Conservation (phyloP, 2,329 filamentous ascomycete genomes). For the Penicillium hordei region DNA sequence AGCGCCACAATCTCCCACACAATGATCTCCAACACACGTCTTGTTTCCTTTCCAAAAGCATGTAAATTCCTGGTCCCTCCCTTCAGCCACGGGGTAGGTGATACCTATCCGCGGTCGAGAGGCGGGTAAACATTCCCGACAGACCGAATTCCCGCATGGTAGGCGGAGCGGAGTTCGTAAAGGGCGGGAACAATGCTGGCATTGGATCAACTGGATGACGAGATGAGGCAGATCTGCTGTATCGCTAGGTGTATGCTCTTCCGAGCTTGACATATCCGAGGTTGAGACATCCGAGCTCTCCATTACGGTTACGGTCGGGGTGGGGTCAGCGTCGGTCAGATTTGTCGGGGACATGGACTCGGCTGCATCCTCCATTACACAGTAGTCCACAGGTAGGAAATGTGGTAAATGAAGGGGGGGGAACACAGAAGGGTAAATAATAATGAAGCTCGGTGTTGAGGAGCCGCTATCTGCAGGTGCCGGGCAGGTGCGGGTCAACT, state of each 20-base stretch:
- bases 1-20: constrained; percentile 70
- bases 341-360: neutral
- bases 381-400: neutral
- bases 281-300: constrained; percentile 9
- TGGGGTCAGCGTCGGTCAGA: constrained; percentile 4
- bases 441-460: constrained; percentile 3
- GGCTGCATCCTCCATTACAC: constrained; percentile 18
- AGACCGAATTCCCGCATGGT: constrained; percentile 78
- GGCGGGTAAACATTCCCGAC: constrained; percentile 70
- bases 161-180: constrained; percentile 69
- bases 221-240: constrained; percentile 59
- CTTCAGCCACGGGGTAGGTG: constrained; percentile 70
- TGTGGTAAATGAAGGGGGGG: neutral
- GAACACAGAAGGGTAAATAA: neutral
- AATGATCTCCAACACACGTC: constrained; percentile 69
- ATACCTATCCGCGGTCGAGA: constrained; percentile 66
- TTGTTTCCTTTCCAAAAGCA: constrained; percentile 58
- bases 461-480: constrained; percentile 15
- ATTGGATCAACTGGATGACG: constrained; percentile 74
- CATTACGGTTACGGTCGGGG: constrained; percentile 12
- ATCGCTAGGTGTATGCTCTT: constrained; percentile 42
- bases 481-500: constrained; percentile 20
- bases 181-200: constrained; percentile 68
- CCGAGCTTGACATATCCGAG: constrained; percentile 21
- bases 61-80: constrained; percentile 66